Base-by-base conservation (phyloP, 495 filamentous ascomycete species). In the Penicillium simplicissimum region DNA sequence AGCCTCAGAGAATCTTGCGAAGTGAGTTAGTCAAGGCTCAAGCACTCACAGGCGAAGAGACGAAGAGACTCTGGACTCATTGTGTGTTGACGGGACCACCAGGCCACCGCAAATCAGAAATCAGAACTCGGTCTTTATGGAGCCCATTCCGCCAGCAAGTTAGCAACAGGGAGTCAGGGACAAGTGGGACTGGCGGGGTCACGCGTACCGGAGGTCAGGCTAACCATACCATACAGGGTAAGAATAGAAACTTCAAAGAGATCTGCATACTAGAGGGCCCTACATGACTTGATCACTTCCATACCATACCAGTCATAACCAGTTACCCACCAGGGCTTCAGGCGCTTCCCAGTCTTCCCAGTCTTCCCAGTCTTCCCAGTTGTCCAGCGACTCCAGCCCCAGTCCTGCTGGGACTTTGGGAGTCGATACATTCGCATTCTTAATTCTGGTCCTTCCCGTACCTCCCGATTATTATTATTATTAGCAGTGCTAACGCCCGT, bases 401-500 rank as follows among this genome's bases (percentile, higher is more conserved):
- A 28, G 25, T 28, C 25, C 25, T 4, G 25, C 0, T 13, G 3
- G 7, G n/a, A n/a, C n/a, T n/a, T n/a, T 25, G 1, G 23, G 23
- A 31, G 33, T 34, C 17, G 14, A 33, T 52, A n/a, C 15, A 35
- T 52, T 48, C 4, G 7, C 3, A 34, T 17, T 51, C 21, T 33
- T 52, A n/a, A 17, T 53, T 37, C 17, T 52, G 49, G 28, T 33
- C 21, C 25, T 31, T 49, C 51, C 33, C 23, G 34, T 55, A 55
- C 52, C 52, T 55, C 34, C 42, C 33, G 57, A 62, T 58, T 61
- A 65, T 65, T 67, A 67, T 68, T 68, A 68, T 53, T 51, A 59
- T 57, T 61, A 21, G 38, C 58, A 54, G 52, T 34, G 35, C 11
- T 54, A 54, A 17, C n/a, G n/a, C n/a, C n/a, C n/a, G n/a, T n/a